These are phyloP conservation scores for Pascua guehoae DNA, from an alignment of 1,284 basidiomycete species.

Conservation along the genomic window DNA sequence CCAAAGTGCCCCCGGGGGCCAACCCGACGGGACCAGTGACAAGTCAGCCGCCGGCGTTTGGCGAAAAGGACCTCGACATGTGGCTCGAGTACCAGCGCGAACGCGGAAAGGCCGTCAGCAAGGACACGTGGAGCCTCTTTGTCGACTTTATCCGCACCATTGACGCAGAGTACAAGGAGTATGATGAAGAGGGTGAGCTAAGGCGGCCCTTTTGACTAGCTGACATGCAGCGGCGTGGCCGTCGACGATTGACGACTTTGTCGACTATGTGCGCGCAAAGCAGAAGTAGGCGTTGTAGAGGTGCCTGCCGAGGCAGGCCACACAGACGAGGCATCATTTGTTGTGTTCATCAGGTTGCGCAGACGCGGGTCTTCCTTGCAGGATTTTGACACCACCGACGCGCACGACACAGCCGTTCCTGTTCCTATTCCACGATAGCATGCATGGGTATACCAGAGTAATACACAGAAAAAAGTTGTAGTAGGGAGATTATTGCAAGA, in stretches of 20 bases:
- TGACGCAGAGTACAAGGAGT: constrained; percentile 72
- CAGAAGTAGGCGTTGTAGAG: neutral
- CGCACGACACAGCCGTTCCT: too few species aligned
- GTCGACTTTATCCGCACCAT: constrained; percentile 63
- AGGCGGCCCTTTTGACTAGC: neutral
- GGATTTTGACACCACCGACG: too few species aligned
- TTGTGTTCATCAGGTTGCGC: too few species aligned
- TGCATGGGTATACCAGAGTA: too few species aligned
- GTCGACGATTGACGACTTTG: constrained; percentile 51
- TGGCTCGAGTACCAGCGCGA: constrained; percentile 79
- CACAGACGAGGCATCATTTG: too few species aligned
- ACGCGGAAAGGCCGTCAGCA: constrained; percentile 77
- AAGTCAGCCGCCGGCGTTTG: constrained; percentile 58
- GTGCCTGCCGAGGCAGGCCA: too few species aligned
- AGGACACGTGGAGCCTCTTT: constrained; percentile 92
- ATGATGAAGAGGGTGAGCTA: constrained; percentile 74
- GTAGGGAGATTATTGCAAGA: too few species aligned
- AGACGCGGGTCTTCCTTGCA: too few species aligned
- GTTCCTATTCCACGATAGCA: too few species aligned
- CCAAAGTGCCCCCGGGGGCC: constrained; percentile 36
- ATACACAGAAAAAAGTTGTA: too few species aligned
- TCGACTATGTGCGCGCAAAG: constrained; percentile 40
- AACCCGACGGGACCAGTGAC: constrained; percentile 40
- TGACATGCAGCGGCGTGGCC: constrained; percentile 45
- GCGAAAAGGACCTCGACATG: constrained; percentile 62